Base-by-base conservation (phyloP, 2,329 filamentous ascomycete species). In the Beauveria bassiana region DNA sequence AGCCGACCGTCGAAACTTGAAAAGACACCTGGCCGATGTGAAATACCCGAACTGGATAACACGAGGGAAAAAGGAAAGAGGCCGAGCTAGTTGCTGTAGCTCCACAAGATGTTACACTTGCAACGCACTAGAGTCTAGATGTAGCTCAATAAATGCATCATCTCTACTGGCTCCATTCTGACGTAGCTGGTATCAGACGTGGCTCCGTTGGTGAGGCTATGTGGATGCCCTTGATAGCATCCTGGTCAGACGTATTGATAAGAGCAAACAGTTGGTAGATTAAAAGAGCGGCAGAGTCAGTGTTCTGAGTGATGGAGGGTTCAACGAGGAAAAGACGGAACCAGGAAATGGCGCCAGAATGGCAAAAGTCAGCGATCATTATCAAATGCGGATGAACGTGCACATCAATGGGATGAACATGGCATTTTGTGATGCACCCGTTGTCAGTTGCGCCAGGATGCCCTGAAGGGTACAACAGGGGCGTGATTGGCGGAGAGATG, bases 151-250 rank as follows among this genome's bases (percentile, higher is more conserved):
- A 26, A 54, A 61, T 40, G 42, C 42, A 54, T 54, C 28, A 28
- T 61, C 9, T 61, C 9, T 20, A 55, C 31, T 6, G 50, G 42
- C 43, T 43, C 59, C 59, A 61, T 40, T 55, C 59, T 61, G 59
- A 55, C 59, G 59, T 55, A 49, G 50, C 31, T 55, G 51, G 51
- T 49, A 47, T 22, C n/a, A 55, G 47, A 47, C 47, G 51, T 42
- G 51, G 51, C 59, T 49, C 59, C 51, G 59, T 61, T 52, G 43
- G 51, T 55, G 42, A 55, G 43, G 51, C 59, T 38, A 61, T 55
- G 59, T 61, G 59, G 59, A 61, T 61, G 59, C 59, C 22, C 20
- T 60, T 54, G 49, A 61, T 49, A 61, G 51, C 51, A 61, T 54
- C 51, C 58, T 53, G n/a, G 58, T 60, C 28, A 46, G 49, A 14